phyloP scores from a whole-genome alignment of 2,329 filamentous ascomycete species.

The Magnaporthales sp. region DNA sequence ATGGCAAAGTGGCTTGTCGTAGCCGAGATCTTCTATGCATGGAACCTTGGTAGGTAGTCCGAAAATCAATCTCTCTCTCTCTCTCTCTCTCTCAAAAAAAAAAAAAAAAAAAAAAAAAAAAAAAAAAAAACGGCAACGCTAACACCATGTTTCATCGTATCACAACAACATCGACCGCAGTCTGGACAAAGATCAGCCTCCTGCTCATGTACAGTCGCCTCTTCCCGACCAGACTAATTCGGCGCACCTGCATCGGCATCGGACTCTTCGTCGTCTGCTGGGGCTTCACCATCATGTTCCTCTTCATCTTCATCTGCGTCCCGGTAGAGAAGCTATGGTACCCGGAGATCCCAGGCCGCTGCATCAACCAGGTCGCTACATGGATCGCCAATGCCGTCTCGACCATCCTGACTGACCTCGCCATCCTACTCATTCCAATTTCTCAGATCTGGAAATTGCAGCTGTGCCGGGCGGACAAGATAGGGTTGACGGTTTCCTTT shows the following conservation, averaged over 20 bases:
- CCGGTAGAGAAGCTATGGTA: conserved; percentile 42
- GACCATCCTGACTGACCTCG: conserved; percentile 36
- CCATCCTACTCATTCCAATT: conserved; percentile 34
- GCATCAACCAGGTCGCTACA: conserved; percentile 38
- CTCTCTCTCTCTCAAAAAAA: too few relatives aligned
- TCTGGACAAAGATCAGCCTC: conserved; percentile 39
- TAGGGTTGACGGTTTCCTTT: conserved; percentile 34
- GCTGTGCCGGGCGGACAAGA: conserved; percentile 29
- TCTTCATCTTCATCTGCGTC: conserved; percentile 43
- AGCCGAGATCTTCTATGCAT: conserved; percentile 38
- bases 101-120: too few relatives aligned
- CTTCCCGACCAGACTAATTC: conserved; percentile 35
- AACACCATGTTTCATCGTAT: too few relatives aligned
- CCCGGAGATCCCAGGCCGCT: conserved; percentile 31
- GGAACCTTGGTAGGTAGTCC: conserved; percentile 27
- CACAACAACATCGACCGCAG: background rate
- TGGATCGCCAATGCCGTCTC: conserved; percentile 41
- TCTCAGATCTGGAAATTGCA: conserved; percentile 36
- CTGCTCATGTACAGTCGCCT: conserved; percentile 45
- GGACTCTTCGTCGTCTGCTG: conserved; percentile 34
- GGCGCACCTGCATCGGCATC: conserved; percentile 29
- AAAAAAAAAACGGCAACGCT: background rate
- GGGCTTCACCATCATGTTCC: conserved; percentile 36
- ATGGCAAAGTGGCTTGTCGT: conserved; percentile 38
- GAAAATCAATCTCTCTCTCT: too few relatives aligned